Evolutionary conservation across 306 rosid species (phyloP).

Genomic region (Elaeagnus macrophylla): DNA sequence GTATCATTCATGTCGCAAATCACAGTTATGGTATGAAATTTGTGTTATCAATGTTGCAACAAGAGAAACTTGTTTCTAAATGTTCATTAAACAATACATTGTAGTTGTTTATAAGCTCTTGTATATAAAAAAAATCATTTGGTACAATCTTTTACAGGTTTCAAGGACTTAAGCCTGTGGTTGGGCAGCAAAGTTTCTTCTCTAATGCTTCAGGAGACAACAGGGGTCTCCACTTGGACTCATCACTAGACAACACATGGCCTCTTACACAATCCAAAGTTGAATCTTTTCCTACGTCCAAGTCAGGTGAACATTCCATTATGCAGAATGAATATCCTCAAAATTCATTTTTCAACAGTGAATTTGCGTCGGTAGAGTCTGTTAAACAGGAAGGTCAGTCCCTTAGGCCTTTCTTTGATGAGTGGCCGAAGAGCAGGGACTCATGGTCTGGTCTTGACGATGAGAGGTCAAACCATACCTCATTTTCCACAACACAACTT

Average conservation of each 20-base stretch:
- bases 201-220: slow-evolving; percentile 34
- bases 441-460: slow-evolving; percentile 46
- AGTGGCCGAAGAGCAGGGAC: slow-evolving; percentile 40
- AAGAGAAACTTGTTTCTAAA: too few species aligned
- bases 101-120: too few species aligned
- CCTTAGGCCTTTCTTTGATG: slow-evolving; percentile 39
- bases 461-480: slow-evolving; percentile 33
- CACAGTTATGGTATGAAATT: too few species aligned
- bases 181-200: slow-evolving; percentile 37
- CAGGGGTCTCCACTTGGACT: slow-evolving; percentile 26
- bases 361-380: slow-evolving; percentile 18
- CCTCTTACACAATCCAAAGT: slow-evolving; percentile 27
- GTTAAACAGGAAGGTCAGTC: slow-evolving; percentile 38
- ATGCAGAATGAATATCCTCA: slow-evolving; percentile 23
- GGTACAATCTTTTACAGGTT: slow-evolving; percentile 18
- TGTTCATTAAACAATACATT: too few species aligned
- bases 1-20: too few species aligned
- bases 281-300: slow-evolving; percentile 20
- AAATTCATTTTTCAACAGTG: slow-evolving; percentile 24
- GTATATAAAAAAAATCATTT: too few species aligned
- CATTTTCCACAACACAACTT: slow-evolving; percentile 43
- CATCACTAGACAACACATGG: slow-evolving; percentile 20
- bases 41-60: too few species aligned
- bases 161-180: slow-evolving; percentile 34
- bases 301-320: slow-evolving; percentile 22